phyloP scores from a whole-genome alignment of 257 asterid species.

The Knoxia roxburghii region DNA sequence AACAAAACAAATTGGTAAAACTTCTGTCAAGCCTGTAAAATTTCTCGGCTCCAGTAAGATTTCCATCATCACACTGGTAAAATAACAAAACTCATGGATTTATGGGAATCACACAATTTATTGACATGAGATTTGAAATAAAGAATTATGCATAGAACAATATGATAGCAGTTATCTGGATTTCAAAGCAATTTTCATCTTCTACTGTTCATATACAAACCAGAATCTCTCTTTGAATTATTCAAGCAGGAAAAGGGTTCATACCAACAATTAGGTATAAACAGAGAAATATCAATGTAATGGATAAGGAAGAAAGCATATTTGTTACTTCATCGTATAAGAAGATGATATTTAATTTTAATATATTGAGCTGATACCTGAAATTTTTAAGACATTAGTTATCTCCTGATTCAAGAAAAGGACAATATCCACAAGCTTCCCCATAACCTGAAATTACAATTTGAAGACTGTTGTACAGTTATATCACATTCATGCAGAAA shows the following conservation, averaged over 20 bases:
- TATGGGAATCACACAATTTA: neutral
- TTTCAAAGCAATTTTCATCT: neutral
- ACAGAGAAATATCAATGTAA: too few species aligned
- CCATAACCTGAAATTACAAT: constrained; percentile 54
- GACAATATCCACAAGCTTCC: constrained; percentile 69
- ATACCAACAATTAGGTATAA: neutral
- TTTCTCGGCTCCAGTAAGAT: too few species aligned
- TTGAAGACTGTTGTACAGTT: neutral
- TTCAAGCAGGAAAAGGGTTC: neutral
- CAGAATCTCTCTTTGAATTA: neutral
- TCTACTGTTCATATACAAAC: neutral
- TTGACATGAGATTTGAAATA: neutral
- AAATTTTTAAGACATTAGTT: constrained; percentile 40
- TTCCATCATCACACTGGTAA: too few species aligned
- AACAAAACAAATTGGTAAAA: too few species aligned
- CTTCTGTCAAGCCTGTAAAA: too few species aligned
- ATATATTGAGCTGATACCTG: constrained; percentile 45
- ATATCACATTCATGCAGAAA: neutral
- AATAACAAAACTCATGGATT: too few species aligned
- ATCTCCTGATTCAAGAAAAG: constrained; percentile 69
- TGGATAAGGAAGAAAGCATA: neutral
- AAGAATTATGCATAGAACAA: neutral
- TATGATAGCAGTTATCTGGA: neutral
- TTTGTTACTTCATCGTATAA: neutral
- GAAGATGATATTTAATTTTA: neutral